Base-by-base conservation (phyloP, 2,329 filamentous ascomycete species). In the Microdochium trichocladiopsis region DNA sequence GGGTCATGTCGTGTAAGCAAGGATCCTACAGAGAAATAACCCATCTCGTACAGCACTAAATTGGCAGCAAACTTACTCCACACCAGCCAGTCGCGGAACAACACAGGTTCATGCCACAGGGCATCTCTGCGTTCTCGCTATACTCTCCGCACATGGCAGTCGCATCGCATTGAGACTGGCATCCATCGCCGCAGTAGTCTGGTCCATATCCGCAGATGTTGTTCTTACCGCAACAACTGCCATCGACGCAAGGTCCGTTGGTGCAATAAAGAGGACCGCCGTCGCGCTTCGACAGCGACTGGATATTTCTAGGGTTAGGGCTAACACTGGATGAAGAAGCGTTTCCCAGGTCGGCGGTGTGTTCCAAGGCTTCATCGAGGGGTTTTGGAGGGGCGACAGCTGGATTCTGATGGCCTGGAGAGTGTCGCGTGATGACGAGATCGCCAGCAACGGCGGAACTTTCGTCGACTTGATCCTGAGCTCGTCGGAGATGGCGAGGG, bases 121-220 rank as follows among this genome's bases (percentile, higher is more conserved):
- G 52, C 9, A 55, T 41, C 2, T 56, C 51, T 3, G 55, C 61
- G 22, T 53, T 53, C 3, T 51, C 59, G 51, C 37, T 59, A 23
- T 53, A 52, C 10, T 47, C 55, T 16, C 66, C 67, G 51, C 67
- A 70, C 57, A 64, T 61, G 23, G 67, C 64, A 9, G 55, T 60
- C 2, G 67, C 62, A 41, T 65, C 56, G 37, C 61, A 55, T 12
- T 56, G 49, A 22, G 25, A 47, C 12, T 36, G 22, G 9, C 52
- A 54, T 9, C 48, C 51, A 12, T 47, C 16, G 11, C 47, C 55
- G n/a, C 50, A 57, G 24, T 51, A 47, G 3, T 24, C 43, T 5
- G 49, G 14, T 0, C 52, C 51, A 8, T 56, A 54, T 2, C 53
- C 50, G 9, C 52, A 56, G 9, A 50, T 48, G 28, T 33, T 33